Evolutionary conservation across 2,329 filamentous ascomycete genomes (phyloP).

Genomic region (Aspergillus tanneri): DNA sequence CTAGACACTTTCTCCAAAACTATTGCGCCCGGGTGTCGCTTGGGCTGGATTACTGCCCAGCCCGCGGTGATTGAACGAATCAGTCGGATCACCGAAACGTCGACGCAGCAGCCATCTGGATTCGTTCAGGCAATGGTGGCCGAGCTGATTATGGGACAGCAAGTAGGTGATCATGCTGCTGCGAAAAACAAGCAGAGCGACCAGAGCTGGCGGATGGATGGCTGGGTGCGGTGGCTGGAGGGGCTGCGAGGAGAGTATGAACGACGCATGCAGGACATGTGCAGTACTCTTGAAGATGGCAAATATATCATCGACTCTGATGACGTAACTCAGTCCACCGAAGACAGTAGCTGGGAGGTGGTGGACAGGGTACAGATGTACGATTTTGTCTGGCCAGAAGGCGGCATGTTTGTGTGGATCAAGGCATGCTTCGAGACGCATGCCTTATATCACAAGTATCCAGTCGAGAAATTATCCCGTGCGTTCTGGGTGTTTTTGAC

Average conservation of each 20-base stretch:
- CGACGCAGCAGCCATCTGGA: constrained; percentile 81
- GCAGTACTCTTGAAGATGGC: constrained; percentile 67
- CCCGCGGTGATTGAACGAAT: constrained; percentile 74
- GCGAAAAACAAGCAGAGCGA: constrained; percentile 48
- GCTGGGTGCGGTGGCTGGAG: constrained; percentile 89
- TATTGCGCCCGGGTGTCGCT: constrained; percentile 80
- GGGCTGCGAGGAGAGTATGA: constrained; percentile 83
- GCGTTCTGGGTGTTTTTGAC: constrained; percentile 73
- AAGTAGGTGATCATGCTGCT: constrained; percentile 52
- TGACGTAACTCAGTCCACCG: constrained; percentile 36
- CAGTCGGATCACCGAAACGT: constrained; percentile 69
- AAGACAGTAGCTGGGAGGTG: constrained; percentile 67
- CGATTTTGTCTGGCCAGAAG: constrained; percentile 75
- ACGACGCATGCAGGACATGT: constrained; percentile 79
- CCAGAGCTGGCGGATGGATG: constrained; percentile 72
- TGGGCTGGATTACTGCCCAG: constrained; percentile 88
- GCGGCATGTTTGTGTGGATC: constrained; percentile 92
- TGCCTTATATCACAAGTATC: constrained; percentile 61
- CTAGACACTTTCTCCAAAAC: constrained; percentile 95
- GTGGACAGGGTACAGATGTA: constrained; percentile 72
- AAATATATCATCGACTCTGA: constrained; percentile 65
- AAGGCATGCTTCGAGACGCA: constrained; percentile 69
- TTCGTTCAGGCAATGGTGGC: constrained; percentile 80
- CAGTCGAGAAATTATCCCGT: constrained; percentile 56
- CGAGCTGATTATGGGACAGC: constrained; percentile 64